A percentile compares a stretch with the other conserved stretches of the same genome.
These are phyloP conservation scores for Saccharomyces jurei DNA, from an alignment of 805 yeast species.

Conservation along the genomic window DNA sequence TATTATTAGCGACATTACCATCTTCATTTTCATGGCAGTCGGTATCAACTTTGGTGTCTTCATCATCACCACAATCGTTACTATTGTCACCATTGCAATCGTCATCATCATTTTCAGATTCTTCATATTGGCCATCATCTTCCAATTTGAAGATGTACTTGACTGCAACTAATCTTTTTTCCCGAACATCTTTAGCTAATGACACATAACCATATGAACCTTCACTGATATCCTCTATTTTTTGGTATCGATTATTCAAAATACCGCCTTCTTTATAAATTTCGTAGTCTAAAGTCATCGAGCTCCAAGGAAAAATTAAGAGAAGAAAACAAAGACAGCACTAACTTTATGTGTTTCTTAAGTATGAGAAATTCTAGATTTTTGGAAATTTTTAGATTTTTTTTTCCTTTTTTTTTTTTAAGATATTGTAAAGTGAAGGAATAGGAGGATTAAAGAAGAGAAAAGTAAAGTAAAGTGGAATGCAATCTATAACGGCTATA, in stretches of 20 bases:
- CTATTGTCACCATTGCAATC: constrained; percentile 15
- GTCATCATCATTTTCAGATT: constrained; percentile 25
- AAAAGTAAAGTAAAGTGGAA: neutral
- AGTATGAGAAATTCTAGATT: neutral
- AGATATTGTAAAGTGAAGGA: neutral
- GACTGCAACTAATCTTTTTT: constrained; percentile 62
- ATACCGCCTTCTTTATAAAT: constrained; percentile 41
- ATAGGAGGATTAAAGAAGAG: neutral
- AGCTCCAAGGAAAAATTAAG: neutral
- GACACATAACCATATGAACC: constrained; percentile 93
- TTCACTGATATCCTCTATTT: constrained; percentile 70
- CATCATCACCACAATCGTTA: constrained; percentile 11
- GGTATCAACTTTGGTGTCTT: constrained; percentile 9
- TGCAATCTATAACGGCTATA: neutral
- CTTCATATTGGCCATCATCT: constrained; percentile 12
- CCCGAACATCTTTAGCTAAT: constrained; percentile 60
- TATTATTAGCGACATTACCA: constrained; percentile 6
- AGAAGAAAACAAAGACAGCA: neutral
- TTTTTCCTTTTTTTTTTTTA: neutral
- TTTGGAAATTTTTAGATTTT: neutral
- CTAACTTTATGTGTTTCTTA: neutral
- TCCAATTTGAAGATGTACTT: constrained; percentile 68
- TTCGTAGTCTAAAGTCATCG: constrained; percentile 31
- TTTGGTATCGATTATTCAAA: constrained; percentile 54
- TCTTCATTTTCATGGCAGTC: constrained; percentile 17